Evolutionary conservation across 768 basidiomycete species (phyloP).

Genomic region (Leccinum olivaceopallidum): DNA sequence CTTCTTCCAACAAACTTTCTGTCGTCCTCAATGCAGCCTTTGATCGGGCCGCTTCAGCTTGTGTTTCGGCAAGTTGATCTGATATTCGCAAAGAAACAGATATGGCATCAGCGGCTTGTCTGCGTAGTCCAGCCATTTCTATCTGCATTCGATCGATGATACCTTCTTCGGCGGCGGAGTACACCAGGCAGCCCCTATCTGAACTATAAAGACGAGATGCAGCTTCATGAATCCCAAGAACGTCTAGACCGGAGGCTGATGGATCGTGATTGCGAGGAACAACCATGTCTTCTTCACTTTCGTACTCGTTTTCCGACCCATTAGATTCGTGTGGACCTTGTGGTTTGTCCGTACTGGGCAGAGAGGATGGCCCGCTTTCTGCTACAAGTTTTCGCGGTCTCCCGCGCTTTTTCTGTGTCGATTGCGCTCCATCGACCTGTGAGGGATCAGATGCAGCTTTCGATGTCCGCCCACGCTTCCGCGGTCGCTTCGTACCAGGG

Average conservation of each 20-base stretch:
- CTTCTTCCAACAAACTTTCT: slow-evolving; percentile 62
- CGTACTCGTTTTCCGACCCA: slow-evolving; percentile 53
- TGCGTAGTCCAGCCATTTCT: slow-evolving; percentile 63
- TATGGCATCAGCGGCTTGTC: slow-evolving; percentile 68
- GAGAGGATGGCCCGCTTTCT: slow-evolving; percentile 20
- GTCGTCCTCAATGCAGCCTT: slow-evolving; percentile 53
- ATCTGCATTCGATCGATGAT: slow-evolving; percentile 62
- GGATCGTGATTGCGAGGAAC: slow-evolving; percentile 46
- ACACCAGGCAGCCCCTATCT: slow-evolving; percentile 28
- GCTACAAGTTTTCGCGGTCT: slow-evolving; percentile 36
- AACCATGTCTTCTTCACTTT: slow-evolving; percentile 68
- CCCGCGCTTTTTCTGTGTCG: slow-evolving; percentile 40
- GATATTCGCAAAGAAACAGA: slow-evolving; percentile 63
- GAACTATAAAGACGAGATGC: slow-evolving; percentile 45
- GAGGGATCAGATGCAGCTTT: slow-evolving; percentile 39
- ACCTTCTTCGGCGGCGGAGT: slow-evolving; percentile 38
- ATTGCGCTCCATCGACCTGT: slow-evolving; percentile 9
- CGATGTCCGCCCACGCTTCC: slow-evolving; percentile 70
- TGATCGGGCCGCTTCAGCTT: slow-evolving; percentile 58
- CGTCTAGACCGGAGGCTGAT: slow-evolving; percentile 39
- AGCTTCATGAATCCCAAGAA: slow-evolving; percentile 33
- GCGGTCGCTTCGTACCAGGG: slow-evolving; percentile 82
- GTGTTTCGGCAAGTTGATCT: slow-evolving; percentile 67
- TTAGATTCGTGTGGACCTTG: slow-evolving; percentile 41
- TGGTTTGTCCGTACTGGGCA: slow-evolving; percentile 34